Conservation (phyloP, 176 grass and related monocot species). For the Alopecurus myosuroides region DNA sequence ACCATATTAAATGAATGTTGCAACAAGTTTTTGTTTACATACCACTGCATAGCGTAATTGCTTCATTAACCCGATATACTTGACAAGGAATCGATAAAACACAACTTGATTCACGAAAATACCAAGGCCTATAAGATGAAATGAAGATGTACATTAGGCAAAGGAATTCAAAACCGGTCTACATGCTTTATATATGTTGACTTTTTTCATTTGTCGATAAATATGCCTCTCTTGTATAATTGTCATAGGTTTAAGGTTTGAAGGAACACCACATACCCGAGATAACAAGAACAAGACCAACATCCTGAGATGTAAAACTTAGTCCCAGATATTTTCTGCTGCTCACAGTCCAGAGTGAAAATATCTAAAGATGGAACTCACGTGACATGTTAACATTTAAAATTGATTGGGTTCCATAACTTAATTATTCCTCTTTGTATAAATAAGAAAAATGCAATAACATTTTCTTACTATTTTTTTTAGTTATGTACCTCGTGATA, state of each 20-base stretch:
- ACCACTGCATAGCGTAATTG: constrained; percentile 42
- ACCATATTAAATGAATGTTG: neutral
- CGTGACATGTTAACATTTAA: neutral
- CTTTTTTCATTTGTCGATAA: neutral
- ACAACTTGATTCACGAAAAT: constrained; percentile 49
- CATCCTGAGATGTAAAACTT: constrained; percentile 64
- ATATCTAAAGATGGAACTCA: constrained; percentile 43
- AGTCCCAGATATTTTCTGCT: constrained; percentile 44
- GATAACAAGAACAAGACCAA: constrained; percentile 46
- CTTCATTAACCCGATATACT: constrained; percentile 35
- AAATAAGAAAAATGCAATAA: no score
- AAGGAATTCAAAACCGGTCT: neutral
- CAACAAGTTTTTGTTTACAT: neutral
- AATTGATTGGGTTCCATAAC: no score
- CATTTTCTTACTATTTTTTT: no score
- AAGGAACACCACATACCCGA: constrained; percentile 41
- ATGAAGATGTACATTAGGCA: neutral
- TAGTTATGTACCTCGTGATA: constrained; percentile 74
- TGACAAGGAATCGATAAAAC: constrained; percentile 46
- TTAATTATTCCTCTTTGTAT: no score
- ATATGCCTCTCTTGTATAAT: neutral
- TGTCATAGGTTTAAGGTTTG: neutral
- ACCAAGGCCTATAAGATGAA: constrained; percentile 33
- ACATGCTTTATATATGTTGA: neutral
- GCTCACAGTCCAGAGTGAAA: constrained; percentile 66